Evolutionary conservation across 139 green algal genomes (phyloP).

Genomic region (Pleodorina starrii): DNA sequence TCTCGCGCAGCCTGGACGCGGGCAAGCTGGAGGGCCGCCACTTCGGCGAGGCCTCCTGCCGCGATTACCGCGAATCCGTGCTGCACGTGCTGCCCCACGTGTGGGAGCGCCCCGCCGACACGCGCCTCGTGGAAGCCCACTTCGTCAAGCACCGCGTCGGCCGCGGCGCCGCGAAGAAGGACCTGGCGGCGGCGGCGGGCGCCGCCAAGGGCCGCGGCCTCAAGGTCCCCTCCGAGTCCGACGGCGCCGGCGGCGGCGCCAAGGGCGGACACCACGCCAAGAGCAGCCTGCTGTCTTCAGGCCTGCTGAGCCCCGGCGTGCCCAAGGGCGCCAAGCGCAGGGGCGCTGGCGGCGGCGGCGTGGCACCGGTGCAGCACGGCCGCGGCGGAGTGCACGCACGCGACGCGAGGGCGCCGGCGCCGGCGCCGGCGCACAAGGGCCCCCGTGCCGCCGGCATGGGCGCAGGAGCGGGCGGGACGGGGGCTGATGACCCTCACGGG

Average conservation of each 20-base stretch:
- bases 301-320: background rate
- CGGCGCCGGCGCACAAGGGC: too few species aligned
- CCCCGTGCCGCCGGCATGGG: too few species aligned
- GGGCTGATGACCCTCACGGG: background rate
- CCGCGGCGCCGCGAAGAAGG: slow-evolving; percentile 45
- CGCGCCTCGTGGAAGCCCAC: slow-evolving; percentile 81
- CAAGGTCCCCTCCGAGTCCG: background rate
- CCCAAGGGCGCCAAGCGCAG: background rate
- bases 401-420: too few species aligned
- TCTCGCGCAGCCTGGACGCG: slow-evolving; percentile 81
- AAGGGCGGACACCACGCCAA: background rate
- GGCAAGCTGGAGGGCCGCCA: slow-evolving; percentile 76
- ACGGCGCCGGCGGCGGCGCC: background rate
- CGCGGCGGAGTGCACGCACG: background rate
- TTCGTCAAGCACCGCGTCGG: slow-evolving; percentile 82
- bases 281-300: background rate
- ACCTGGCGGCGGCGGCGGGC: background rate
- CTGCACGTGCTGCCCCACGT: slow-evolving; percentile 88
- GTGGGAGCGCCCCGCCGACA: slow-evolving; percentile 82
- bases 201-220: background rate
- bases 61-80: slow-evolving; percentile 92
- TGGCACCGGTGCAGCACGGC: slow-evolving; percentile 11
- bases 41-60: slow-evolving; percentile 93
- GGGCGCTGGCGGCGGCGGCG: background rate
- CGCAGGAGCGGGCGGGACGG: background rate